Conservation (phyloP, 768 basidiomycete species). For the Favolaschia claudopus region DNA sequence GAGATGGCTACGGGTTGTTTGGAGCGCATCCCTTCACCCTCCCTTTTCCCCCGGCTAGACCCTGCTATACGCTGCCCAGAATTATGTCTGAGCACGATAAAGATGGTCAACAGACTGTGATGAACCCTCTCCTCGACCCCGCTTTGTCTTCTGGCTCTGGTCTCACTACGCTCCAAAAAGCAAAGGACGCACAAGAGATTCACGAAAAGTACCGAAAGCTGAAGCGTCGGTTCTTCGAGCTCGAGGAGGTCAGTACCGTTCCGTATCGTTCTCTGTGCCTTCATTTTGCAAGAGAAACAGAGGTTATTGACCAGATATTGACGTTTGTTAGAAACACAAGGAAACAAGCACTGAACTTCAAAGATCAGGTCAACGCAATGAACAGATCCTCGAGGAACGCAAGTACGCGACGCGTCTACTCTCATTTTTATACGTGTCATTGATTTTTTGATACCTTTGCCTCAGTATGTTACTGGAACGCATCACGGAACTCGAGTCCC, state of each 20-base stretch:
- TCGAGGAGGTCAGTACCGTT: constrained; percentile 67
- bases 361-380: constrained; percentile 69
- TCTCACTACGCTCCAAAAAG: constrained; percentile 35
- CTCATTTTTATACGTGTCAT: constrained; percentile 6
- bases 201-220: constrained; percentile 69
- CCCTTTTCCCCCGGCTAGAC: neutral
- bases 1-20: constrained; percentile 18
- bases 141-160: neutral
- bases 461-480: constrained; percentile 63
- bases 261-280: neutral
- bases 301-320: constrained; percentile 36
- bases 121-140: neutral
- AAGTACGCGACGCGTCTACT: constrained; percentile 65
- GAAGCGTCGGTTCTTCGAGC: constrained; percentile 70
- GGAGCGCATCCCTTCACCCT: constrained; percentile 10
- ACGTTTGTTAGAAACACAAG: constrained; percentile 61
- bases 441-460: neutral
- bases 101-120: neutral
- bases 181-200: constrained; percentile 53
- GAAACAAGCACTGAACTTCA: constrained; percentile 63
- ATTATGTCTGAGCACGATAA: neutral
- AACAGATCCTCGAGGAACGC: constrained; percentile 67
- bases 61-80: neutral
- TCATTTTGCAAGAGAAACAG: constrained; percentile 35
- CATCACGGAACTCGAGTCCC: constrained; percentile 65